A percentile compares a stretch with the other conserved stretches of the same genome.
Conservation (phyloP, 2,329 filamentous ascomycete genomes). For the Clonostachys byssicola region DNA sequence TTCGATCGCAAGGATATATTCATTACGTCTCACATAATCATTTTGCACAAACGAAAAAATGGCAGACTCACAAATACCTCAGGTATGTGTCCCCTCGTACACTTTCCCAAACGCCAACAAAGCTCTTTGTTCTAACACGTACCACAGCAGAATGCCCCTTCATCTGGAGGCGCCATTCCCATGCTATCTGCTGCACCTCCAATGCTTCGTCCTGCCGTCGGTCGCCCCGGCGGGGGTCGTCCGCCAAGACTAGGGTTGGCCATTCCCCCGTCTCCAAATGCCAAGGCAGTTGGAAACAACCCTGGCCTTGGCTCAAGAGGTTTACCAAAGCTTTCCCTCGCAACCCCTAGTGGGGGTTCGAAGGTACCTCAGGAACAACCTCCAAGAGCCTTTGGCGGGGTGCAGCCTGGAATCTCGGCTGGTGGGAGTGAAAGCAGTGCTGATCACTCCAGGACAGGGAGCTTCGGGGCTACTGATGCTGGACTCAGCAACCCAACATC, state of each 20-base stretch:
- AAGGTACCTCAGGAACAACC: constrained; percentile 66
- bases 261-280: constrained; percentile 83
- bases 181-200: constrained; percentile 32
- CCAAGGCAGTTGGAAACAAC: constrained; percentile 64
- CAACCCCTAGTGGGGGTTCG: constrained; percentile 82
- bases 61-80: too few species aligned
- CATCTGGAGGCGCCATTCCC: background rate
- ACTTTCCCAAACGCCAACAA: too few species aligned
- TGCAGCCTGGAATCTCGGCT: constrained; percentile 59
- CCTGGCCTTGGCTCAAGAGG: constrained; percentile 38
- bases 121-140: too few species aligned
- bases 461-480: constrained; percentile 74
- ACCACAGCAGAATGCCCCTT: too few species aligned
- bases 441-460: constrained; percentile 77
- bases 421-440: constrained; percentile 77
- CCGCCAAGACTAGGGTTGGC: constrained; percentile 80
- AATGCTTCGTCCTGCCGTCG: constrained; percentile 78
- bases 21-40: too few species aligned
- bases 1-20: too few species aligned
- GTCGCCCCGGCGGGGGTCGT: constrained; percentile 57
- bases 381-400: constrained; percentile 44
- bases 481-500: constrained; percentile 78
- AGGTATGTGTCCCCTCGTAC: too few species aligned
- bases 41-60: too few species aligned
- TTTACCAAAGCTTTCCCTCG: constrained; percentile 77